A percentile compares a stretch with the other conserved stretches of the same genome.
Evolutionary conservation across 495 filamentous ascomycete species (phyloP).

Genomic region (Cenococcum geophilum): DNA sequence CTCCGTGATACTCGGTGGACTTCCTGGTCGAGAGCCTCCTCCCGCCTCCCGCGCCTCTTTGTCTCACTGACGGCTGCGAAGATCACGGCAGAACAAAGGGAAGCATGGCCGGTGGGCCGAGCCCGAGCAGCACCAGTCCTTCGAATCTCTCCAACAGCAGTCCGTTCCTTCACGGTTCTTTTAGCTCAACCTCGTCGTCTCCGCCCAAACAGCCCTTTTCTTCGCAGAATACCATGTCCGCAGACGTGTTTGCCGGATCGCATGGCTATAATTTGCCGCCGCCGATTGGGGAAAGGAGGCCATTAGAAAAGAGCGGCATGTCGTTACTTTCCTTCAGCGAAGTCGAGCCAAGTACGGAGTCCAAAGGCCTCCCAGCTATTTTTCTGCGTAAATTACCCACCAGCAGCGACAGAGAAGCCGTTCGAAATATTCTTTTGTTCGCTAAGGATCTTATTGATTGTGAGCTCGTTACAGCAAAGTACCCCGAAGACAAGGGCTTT

Average conservation of each 20-base stretch:
- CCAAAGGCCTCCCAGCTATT: constrained; percentile 42
- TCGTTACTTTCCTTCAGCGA: constrained; percentile 30
- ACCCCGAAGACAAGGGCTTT: constrained; percentile 65
- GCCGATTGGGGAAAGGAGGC: constrained; percentile 27
- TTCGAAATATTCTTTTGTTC: constrained; percentile 78
- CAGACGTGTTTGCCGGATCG: constrained; percentile 27
- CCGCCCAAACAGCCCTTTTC: constrained; percentile 28
- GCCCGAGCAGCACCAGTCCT: constrained; percentile 35
- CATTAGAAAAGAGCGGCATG: constrained; percentile 21
- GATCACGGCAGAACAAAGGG: constrained; percentile 14
- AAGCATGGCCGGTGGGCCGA: constrained; percentile 37
- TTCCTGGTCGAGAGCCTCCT: constrained; percentile 15
- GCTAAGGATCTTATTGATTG: constrained; percentile 73
- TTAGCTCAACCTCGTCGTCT: constrained; percentile 33
- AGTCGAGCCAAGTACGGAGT: constrained; percentile 27
- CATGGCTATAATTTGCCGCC: constrained; percentile 26
- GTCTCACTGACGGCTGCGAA: constrained; percentile 1
- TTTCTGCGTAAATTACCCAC: constrained; percentile 71
- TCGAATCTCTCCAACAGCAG: constrained; percentile 30
- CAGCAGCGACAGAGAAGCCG: constrained; percentile 63
- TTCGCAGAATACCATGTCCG: constrained; percentile 24
- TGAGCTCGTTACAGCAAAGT: constrained; percentile 62
- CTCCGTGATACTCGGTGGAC: constrained; percentile 9
- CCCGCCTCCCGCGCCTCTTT: constrained; percentile 8
- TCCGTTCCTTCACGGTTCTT: constrained; percentile 30